These are phyloP conservation scores for Aegilops speltoides DNA, from an alignment of 176 grass and related monocot genomes.

Conservation along the genomic window DNA sequence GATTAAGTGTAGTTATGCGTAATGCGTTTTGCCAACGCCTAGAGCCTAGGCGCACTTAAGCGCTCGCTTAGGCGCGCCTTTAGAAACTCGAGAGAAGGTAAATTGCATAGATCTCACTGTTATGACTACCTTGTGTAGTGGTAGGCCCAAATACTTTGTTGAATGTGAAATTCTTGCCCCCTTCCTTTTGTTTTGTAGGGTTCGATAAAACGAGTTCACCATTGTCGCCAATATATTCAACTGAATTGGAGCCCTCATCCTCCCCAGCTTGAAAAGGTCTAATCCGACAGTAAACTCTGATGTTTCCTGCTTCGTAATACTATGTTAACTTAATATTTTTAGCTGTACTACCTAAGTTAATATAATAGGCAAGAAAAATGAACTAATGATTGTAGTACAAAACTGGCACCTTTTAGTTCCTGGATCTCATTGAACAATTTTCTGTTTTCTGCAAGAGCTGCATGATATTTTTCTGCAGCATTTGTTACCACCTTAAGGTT, in stretches of 20 bases:
- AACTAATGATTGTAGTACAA: conserved; percentile 12
- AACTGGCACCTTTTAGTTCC: conserved; percentile 85
- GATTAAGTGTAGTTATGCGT: too few relatives aligned
- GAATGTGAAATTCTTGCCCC: conserved; percentile 72
- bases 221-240: conserved; percentile 63
- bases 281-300: conserved; percentile 91
- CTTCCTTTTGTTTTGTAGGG: conserved; percentile 77
- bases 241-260: conserved; percentile 47
- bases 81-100: neutral
- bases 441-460: conserved; percentile 75
- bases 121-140: conserved; percentile 68
- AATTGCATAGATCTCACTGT: neutral
- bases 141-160: conserved; percentile 87
- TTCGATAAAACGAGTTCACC: conserved; percentile 77
- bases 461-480: conserved; percentile 68
- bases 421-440: conserved; percentile 85
- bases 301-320: conserved; percentile 67
- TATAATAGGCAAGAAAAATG: conserved; percentile 17
- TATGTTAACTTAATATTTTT: conserved; percentile 30
- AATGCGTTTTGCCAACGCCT: too few relatives aligned
- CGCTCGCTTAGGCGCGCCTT: too few relatives aligned
- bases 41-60: too few relatives aligned
- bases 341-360: neutral
- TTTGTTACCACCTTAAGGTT: conserved; percentile 54
- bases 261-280: conserved; percentile 77